A percentile compares a stretch with the other conserved stretches of the same genome.
Evolutionary conservation across 768 basidiomycete species (phyloP).

Genomic region (Steccherinum ochraceum): DNA sequence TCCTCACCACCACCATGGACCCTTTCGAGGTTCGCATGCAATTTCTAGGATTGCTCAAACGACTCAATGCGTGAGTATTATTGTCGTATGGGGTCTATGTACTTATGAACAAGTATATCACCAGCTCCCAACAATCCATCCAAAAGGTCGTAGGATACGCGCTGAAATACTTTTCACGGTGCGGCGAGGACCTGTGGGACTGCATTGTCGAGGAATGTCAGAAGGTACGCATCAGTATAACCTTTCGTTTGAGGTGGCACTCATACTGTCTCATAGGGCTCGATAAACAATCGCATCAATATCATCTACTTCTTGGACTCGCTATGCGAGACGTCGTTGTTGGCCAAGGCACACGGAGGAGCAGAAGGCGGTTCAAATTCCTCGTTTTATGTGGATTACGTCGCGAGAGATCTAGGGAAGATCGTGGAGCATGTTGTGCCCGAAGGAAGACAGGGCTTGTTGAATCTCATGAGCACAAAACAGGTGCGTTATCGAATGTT

Average conservation of each 20-base stretch:
- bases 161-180: slow-evolving; percentile 75
- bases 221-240: slow-evolving; percentile 48
- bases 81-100: slow-evolving; percentile 6
- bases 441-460: slow-evolving; percentile 77
- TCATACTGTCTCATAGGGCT: slow-evolving; percentile 36
- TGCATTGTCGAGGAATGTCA: slow-evolving; percentile 87
- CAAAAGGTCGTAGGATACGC: slow-evolving; percentile 84
- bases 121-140: slow-evolving; percentile 80
- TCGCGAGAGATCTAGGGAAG: slow-evolving; percentile 69
- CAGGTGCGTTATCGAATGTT: slow-evolving; percentile 50
- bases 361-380: slow-evolving; percentile 28
- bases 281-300: slow-evolving; percentile 89
- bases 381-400: slow-evolving; percentile 70
- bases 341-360: slow-evolving; percentile 49
- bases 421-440: slow-evolving; percentile 87
- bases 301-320: slow-evolving; percentile 88
- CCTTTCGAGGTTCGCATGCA: slow-evolving; percentile 73
- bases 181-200: slow-evolving; percentile 92
- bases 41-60: slow-evolving; percentile 54
- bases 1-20: slow-evolving; percentile 34
- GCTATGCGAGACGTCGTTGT: slow-evolving; percentile 71
- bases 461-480: slow-evolving; percentile 82
- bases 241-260: neutral
- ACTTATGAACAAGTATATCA: slow-evolving; percentile 12
- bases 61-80: slow-evolving; percentile 59